Percentiles rank a stretch among this genome's conserved stretches.
Evolutionary conservation across 495 filamentous ascomycete genomes (phyloP).

Genomic region (Hypomontagnella monticulosa): DNA sequence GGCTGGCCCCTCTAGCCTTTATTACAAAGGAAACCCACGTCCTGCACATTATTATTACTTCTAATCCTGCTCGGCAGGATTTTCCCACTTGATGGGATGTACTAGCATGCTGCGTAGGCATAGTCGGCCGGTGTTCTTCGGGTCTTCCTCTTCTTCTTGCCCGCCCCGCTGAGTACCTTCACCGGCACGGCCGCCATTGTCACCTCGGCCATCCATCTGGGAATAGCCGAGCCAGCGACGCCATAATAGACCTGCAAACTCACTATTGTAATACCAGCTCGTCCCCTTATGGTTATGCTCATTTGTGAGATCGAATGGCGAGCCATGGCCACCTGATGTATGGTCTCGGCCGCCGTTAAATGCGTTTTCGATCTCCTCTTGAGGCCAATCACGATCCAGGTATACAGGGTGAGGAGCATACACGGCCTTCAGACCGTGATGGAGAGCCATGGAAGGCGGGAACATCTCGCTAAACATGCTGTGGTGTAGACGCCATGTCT

Average conservation of each 20-base stretch:
- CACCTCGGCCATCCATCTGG: constrained; percentile 67
- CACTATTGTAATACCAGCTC: constrained; percentile 95
- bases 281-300: constrained; percentile 91
- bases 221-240: constrained; percentile 87
- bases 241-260: constrained; percentile 85
- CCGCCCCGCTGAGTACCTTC: constrained; percentile 66
- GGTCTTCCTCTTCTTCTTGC: constrained; percentile 70
- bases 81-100: constrained; percentile 85
- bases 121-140: constrained; percentile 73
- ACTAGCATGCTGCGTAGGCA: constrained; percentile 89
- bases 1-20: constrained; percentile 29
- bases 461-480: constrained; percentile 97
- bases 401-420: constrained; percentile 92
- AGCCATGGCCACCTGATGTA: constrained; percentile 70
- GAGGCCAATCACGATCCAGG: constrained; percentile 82
- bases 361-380: constrained; percentile 74
- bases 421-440: constrained; percentile 94
- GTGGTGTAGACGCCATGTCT: constrained; percentile 79
- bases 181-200: constrained; percentile 74
- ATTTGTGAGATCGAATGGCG: constrained; percentile 77
- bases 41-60: constrained; percentile 36
- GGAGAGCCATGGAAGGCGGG: constrained; percentile 82
- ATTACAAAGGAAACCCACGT: constrained; percentile 29
- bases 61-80: constrained; percentile 51
- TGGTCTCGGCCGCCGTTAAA: constrained; percentile 90